Percentiles rank a stretch among this genome's conserved stretches.
Conservation (phyloP, 2,329 filamentous ascomycete genomes). For the Chalaropsis thielavioides region DNA sequence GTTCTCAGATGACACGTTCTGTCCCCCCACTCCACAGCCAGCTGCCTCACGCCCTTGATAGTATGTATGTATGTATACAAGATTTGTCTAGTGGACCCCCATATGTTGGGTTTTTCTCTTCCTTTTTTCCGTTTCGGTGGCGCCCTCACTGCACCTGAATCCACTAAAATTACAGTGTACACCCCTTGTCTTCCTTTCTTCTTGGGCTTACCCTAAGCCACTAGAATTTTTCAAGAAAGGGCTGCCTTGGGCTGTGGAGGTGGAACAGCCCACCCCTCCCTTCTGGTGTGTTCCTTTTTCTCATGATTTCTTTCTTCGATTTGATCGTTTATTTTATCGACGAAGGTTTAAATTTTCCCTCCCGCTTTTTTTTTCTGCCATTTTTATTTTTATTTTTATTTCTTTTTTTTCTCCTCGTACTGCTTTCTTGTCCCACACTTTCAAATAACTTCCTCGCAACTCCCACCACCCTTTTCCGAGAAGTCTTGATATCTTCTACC, state of each 20-base stretch:
- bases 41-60: neutral
- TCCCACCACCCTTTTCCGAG: constrained; percentile 4
- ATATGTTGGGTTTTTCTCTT: neutral
- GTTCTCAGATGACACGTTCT: constrained; percentile 4
- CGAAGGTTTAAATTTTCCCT: constrained; percentile 5
- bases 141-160: neutral
- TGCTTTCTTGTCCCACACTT: constrained; percentile 11
- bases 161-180: constrained; percentile 16
- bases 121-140: constrained; percentile 11
- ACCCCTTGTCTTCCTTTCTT: constrained; percentile 11
- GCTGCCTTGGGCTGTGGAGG: neutral
- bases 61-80: neutral
- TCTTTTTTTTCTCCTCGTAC: neutral
- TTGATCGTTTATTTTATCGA: neutral
- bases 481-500: neutral
- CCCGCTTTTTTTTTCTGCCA: neutral
- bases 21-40: neutral
- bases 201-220: constrained; percentile 17
- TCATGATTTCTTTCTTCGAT: neutral
- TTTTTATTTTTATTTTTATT: neutral
- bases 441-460: constrained; percentile 14
- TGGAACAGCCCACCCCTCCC: neutral
- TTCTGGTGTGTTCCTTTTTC: constrained; percentile 2
- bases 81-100: neutral
- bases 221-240: neutral